phyloP scores from a whole-genome alignment of 371 early-diverging fungal species.

The Mucor lusitanicus region DNA sequence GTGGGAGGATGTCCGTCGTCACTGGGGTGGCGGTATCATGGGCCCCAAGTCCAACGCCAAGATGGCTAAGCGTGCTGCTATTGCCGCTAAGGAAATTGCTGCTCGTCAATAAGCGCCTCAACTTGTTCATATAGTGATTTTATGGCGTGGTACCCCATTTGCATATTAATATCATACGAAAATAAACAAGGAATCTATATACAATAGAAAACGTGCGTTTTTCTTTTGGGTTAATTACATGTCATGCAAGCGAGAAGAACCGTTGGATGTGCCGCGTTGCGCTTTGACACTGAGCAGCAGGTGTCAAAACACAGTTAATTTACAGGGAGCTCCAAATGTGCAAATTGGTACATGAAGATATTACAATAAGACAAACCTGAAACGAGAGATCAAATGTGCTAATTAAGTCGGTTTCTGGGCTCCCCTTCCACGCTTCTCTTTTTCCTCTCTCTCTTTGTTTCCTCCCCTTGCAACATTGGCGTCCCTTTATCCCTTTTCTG shows the following conservation, averaged over 20 bases:
- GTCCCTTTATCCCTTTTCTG: slow-evolving; percentile 1
- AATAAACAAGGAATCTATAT: neutral
- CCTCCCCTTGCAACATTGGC: neutral
- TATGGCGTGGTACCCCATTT: neutral
- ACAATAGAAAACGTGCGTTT: neutral
- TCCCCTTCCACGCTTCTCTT: neutral
- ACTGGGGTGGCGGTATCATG: slow-evolving; percentile 98
- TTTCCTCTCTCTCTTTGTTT: neutral
- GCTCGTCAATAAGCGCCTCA: slow-evolving; percentile 48
- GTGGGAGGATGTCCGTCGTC: slow-evolving; percentile 86
- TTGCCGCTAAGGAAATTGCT: slow-evolving; percentile 68
- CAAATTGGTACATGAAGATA: neutral
- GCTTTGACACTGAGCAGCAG: neutral
- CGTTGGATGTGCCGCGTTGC: neutral
- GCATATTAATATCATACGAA: neutral
- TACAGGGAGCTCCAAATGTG: neutral
- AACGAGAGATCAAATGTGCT: neutral
- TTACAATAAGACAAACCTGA: neutral
- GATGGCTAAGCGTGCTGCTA: slow-evolving; percentile 77
- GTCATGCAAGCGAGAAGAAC: neutral
- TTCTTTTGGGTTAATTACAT: neutral
- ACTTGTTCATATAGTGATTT: neutral
- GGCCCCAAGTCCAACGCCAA: slow-evolving; percentile 88
- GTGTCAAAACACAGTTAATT: neutral
- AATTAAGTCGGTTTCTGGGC: neutral